These are phyloP conservation scores for Microbotryum saponariae DNA, from an alignment of 1,284 basidiomycete genomes.

Conservation along the genomic window DNA sequence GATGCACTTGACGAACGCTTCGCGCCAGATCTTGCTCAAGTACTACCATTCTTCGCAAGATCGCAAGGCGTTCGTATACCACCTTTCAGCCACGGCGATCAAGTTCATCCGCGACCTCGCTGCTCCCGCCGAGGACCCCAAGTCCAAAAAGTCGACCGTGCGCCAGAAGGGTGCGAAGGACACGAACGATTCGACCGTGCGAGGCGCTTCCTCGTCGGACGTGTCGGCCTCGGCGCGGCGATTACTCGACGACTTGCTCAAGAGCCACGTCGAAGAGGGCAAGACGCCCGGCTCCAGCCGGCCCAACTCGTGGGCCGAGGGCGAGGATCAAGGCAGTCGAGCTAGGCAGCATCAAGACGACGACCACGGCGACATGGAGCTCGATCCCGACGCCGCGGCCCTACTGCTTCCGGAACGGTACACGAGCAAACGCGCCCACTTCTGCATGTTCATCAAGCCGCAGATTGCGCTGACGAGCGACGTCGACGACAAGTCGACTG, in stretches of 20 bases:
- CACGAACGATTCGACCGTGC: conserved; percentile 2
- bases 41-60: conserved; percentile 80
- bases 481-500: conserved; percentile 54
- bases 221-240: conserved; percentile 5
- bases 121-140: conserved; percentile 43
- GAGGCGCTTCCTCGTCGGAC: no score
- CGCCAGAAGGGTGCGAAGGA: conserved; percentile 12
- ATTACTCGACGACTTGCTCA: conserved; percentile 39
- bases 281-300: neutral
- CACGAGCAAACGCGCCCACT: conserved; percentile 55
- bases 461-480: conserved; percentile 76
- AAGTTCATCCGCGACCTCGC: conserved; percentile 75
- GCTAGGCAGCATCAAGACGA: conserved; percentile 21
- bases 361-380: conserved; percentile 18
- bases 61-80: conserved; percentile 62
- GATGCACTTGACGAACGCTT: conserved; percentile 68
- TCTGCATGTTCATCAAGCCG: conserved; percentile 79
- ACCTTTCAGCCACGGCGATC: conserved; percentile 52
- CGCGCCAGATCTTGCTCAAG: conserved; percentile 75
- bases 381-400: conserved; percentile 31
- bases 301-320: conserved; percentile 5
- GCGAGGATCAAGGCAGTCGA: conserved; percentile 18
- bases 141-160: conserved; percentile 27
- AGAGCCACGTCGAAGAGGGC: conserved; percentile 28
- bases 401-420: conserved; percentile 43